These are phyloP conservation scores for Diaporthe citriasiana DNA, from an alignment of 2,329 filamentous ascomycete species.

Conservation along the genomic window DNA sequence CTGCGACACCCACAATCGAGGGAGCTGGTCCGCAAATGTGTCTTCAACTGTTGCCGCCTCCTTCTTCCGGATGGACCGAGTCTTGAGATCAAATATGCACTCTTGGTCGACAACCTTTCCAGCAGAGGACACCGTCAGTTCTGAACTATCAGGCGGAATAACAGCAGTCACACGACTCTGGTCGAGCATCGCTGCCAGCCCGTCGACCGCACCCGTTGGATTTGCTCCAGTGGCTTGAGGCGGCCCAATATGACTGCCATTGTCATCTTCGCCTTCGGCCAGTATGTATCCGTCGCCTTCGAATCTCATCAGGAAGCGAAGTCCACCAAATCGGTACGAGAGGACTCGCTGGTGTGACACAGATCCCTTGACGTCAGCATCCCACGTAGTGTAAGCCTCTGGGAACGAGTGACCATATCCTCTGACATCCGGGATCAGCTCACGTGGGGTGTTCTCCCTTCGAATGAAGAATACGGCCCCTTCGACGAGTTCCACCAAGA, in stretches of 20 bases:
- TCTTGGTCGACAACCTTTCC: slow-evolving; percentile 34
- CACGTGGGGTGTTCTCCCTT: slow-evolving; percentile 70
- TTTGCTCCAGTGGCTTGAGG: not conserved
- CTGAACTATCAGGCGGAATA: not conserved
- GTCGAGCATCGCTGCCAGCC: slow-evolving; percentile 2
- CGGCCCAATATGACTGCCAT: no score
- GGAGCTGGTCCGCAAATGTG: slow-evolving; percentile 35
- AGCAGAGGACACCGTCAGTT: slow-evolving; percentile 21
- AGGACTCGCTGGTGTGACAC: slow-evolving; percentile 74
- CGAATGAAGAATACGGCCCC: slow-evolving; percentile 74
- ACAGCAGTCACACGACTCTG: slow-evolving; percentile 28
- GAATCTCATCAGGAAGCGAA: slow-evolving; percentile 67
- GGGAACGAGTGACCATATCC: slow-evolving; percentile 78
- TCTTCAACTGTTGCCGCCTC: slow-evolving; percentile 18
- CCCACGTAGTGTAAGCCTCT: slow-evolving; percentile 76
- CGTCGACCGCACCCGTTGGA: not conserved
- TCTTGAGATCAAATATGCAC: slow-evolving; percentile 40
- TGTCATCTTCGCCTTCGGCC: not conserved
- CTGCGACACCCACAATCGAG: slow-evolving; percentile 40
- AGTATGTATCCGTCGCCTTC: slow-evolving; percentile 70
- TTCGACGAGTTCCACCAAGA: slow-evolving; percentile 68
- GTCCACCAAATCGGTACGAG: slow-evolving; percentile 68
- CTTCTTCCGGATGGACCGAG: slow-evolving; percentile 37
- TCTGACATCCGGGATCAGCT: slow-evolving; percentile 66
- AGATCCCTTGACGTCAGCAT: slow-evolving; percentile 65